Conservation (phyloP, 2,329 filamentous ascomycete species). For the Aaosphaeria arxii region DNA sequence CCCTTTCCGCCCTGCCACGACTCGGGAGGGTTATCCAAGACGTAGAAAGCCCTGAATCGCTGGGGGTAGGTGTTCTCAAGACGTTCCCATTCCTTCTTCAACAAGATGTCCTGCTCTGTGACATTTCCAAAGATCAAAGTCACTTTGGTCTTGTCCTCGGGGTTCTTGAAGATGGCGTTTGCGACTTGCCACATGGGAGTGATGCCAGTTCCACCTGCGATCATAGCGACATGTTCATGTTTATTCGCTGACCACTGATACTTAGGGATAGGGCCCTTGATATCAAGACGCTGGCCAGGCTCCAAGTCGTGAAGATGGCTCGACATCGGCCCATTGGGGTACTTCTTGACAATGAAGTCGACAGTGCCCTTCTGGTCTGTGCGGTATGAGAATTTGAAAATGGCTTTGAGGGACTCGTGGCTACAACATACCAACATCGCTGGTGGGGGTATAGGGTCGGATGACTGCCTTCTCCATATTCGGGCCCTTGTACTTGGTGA, state of each 20-base stretch:
- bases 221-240: constrained; percentile 80
- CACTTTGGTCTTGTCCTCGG: constrained; percentile 94
- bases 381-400: constrained; percentile 2
- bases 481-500: constrained; percentile 89
- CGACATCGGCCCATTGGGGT: constrained; percentile 89
- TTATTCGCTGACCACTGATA: constrained; percentile 89
- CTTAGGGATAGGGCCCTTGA: constrained; percentile 97
- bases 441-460: constrained; percentile 89
- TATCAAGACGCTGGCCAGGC: constrained; percentile 76
- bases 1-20: constrained; percentile 76
- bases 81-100: constrained; percentile 79
- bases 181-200: constrained; percentile 97
- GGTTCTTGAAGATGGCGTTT: constrained; percentile 92
- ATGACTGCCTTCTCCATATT: constrained; percentile 81
- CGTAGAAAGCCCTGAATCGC: constrained; percentile 93
- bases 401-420: neutral
- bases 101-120: constrained; percentile 82
- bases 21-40: constrained; percentile 80
- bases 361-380: constrained; percentile 73
- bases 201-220: constrained; percentile 96
- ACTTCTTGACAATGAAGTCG: constrained; percentile 89
- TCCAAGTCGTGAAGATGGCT: constrained; percentile 63
- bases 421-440: constrained; percentile 66
- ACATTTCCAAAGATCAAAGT: constrained; percentile 94
- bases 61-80: constrained; percentile 95